Conservation (phyloP, 2,329 filamentous ascomycete genomes). For the Colletotrichum sp. region DNA sequence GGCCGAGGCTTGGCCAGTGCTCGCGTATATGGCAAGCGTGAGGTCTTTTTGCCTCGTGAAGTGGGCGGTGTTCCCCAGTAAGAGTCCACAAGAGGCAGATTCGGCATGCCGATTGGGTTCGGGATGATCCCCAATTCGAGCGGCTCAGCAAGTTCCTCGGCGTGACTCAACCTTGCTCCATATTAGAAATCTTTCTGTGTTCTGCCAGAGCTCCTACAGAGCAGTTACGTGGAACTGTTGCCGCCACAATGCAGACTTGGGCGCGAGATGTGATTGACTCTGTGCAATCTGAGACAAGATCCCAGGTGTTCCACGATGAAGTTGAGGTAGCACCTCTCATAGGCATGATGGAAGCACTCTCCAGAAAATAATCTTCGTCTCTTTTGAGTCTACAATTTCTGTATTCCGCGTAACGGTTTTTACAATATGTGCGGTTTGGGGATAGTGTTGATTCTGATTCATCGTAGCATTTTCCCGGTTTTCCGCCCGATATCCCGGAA, state of each 20-base stretch:
- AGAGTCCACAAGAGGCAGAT: neutral
- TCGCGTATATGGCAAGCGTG: neutral
- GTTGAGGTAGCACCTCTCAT: neutral
- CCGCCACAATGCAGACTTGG: neutral
- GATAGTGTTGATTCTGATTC: neutral
- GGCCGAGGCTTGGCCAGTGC: neutral
- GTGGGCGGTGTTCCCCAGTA: neutral
- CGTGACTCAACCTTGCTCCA: neutral
- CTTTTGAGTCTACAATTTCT: too few species aligned
- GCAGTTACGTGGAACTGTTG: neutral
- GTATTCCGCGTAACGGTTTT: too few species aligned
- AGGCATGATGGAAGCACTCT: too few species aligned
- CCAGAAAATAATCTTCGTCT: neutral
- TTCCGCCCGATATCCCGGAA: neutral
- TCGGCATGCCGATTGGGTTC: neutral
- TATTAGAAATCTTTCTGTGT: neutral
- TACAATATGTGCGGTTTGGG: too few species aligned
- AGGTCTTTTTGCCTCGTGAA: neutral
- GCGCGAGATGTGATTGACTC: accelerated
- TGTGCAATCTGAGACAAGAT: neutral
- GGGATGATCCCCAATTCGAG: neutral
- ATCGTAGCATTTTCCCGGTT: neutral
- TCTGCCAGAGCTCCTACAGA: neutral
- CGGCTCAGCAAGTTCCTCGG: neutral
- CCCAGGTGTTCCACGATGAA: neutral